Evolutionary conservation across 2,329 filamentous ascomycete genomes (phyloP), one percentile per base, ranked within the genome.

Genomic region (Aspergillus sp.): DNA sequence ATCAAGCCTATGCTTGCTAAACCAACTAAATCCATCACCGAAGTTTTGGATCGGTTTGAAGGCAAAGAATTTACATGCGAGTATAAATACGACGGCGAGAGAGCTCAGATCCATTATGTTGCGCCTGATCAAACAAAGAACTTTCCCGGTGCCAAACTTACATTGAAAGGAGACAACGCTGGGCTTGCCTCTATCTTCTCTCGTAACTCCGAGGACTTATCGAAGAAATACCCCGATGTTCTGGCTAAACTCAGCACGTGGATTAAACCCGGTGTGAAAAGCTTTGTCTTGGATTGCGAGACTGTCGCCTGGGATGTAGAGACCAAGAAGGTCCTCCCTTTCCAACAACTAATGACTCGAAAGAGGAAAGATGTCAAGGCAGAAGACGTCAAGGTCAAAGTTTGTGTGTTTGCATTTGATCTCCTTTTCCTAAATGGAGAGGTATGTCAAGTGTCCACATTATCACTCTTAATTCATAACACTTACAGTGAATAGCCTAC

Each of bases 1-100:
- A 81, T 99, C 57, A 99, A 99, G 75, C 95, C 95, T 66, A 99
- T 99, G 95, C 83, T 99, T 78, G 95, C 95, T 18, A 98, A 98
- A 69, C 95, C 95, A 3, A 99, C 95, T 9, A 99, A 99, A 74
- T 93, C 95, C 5, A 97, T 99, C 67, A 96, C 93, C 1, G 95
- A 99, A 76, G 95, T 99, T 0, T 83, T 99, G 11, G 93, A 99
- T 74, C 90, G 95, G 5, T 99, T 99, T 64, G 95, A 98, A 71
- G 87, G 90, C 62, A 95, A 96, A 71, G 89, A 89, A 24, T 99
- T 99, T 69, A 98, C 95, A 1, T 99, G 95, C 77, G 95, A 99
- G 73, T 99, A 96, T 82, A 99, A 99, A 75, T 99, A 99, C 70
- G 95, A 99, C 68, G 95, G 95, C 48, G 95, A 99, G 75, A 84